Base-by-base conservation (phyloP, 2,329 filamentous ascomycete species). In the Tolypocladium tundrense region DNA sequence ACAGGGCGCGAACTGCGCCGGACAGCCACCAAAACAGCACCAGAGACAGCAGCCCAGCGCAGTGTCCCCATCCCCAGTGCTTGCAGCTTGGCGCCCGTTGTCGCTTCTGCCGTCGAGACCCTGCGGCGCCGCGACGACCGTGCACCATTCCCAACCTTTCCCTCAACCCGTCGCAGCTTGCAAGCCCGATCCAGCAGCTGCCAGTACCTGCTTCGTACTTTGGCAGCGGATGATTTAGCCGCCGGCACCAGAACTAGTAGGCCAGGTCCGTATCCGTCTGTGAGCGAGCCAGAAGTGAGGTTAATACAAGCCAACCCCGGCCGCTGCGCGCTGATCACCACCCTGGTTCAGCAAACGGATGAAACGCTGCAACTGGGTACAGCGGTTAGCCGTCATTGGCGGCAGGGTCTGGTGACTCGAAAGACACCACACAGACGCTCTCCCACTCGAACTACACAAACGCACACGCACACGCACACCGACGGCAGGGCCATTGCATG, bases 261-360 rank as follows among this genome's bases (percentile, higher is more conserved):
- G 31, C 11, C 19, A 13, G 39, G 53, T 54, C 53, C 53, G 24
- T 16, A 54, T 54, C 31, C 37, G 53, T 54, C 39, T 31, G 13
- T 48, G 52, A 53, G 35, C 11, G 35, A 27, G 35, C 14, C 52
- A 4, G 35, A 43, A 56, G 42, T 53, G 42, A 57, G 24, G 51
- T 62, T 68, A 66, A 65, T 59, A 67, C 59, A 64, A 50, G 40
- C 62, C 61, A 52, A 55, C 41, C 60, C 59, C 42, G 55, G 63
- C 60, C 65, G 65, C 66, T 64, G 65, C 40, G 33, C 13, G 68
- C 62, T 65, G 64, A 67, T 69, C 66, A 66, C 69, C 65, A 66
- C 62, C 66, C 66, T 56, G 60, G 64, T 63, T 61, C 60, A 60
- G 63, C 64, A 67, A 64, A 63, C 68, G 65, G 69, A 69, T 72